Conservation (phyloP, 2,329 filamentous ascomycete genomes). For the Myriosclerotinia scirpicola region DNA sequence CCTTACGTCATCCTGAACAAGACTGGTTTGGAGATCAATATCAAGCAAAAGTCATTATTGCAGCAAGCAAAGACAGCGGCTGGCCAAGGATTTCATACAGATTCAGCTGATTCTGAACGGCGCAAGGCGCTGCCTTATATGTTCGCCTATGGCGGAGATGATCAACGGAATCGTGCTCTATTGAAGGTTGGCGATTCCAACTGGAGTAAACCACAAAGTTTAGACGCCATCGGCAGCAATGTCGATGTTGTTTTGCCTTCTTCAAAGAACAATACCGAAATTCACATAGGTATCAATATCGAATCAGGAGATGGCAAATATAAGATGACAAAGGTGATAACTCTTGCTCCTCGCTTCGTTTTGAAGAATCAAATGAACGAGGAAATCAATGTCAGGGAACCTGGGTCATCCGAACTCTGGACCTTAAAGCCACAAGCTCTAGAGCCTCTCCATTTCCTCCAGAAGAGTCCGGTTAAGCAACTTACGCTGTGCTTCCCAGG, state of each 20-base stretch:
- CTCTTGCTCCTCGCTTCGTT: constrained; percentile 87
- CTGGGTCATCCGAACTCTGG: constrained; percentile 83
- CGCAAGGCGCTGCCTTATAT: constrained; percentile 86
- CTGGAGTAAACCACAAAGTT: constrained; percentile 98
- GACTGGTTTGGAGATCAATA: constrained; percentile 83
- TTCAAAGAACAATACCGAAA: constrained; percentile 67
- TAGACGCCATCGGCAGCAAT: constrained; percentile 93
- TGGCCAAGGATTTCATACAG: constrained; percentile 67
- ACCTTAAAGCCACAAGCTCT: constrained; percentile 75
- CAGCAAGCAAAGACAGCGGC: constrained; percentile 79
- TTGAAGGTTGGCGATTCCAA: constrained; percentile 85
- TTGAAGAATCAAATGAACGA: constrained; percentile 91
- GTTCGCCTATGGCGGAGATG: constrained; percentile 89
- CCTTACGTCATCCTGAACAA: constrained; percentile 95
- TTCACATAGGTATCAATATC: constrained; percentile 87
- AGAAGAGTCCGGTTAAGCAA: constrained; percentile 80
- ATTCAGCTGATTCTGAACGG: constrained; percentile 52
- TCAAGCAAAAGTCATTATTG: constrained; percentile 86
- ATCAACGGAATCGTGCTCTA: constrained; percentile 85
- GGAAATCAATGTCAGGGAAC: constrained; percentile 85
- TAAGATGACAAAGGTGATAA: constrained; percentile 94
- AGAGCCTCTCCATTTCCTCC: constrained; percentile 85
- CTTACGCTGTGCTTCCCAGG: constrained; percentile 90
- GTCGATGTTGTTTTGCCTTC: constrained; percentile 84
- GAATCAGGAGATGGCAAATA: constrained; percentile 95